Evolutionary conservation across 805 yeast genomes (phyloP), one percentile per base, ranked within the genome.

Genomic region (Metschnikowia proteae): DNA sequence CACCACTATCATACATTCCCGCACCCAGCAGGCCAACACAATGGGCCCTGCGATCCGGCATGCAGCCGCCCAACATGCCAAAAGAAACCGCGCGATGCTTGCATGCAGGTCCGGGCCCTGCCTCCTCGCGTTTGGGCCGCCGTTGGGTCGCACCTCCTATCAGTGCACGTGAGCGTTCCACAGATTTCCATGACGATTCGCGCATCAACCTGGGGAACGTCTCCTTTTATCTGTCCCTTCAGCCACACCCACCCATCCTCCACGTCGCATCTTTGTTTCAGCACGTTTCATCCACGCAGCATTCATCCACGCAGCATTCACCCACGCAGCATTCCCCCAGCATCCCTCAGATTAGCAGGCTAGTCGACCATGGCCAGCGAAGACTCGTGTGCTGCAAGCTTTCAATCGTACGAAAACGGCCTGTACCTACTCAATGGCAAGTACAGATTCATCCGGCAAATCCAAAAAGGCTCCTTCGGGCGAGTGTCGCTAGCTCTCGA

Each of bases 391-490:
- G 23, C 41, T 28, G 23, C 32, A 13, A 13, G 25, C 31, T 42
- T 42, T 56, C 55, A 60, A 4, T 63, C 65, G 31, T 76, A 74
- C 56, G 79, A 75, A 54, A 61, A 62, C 30, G 73, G 72, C 17
- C 43, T 34, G 38, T 36, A 51, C 30, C 55, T 67, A 11, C 61
- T 80, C 32, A 63, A 63, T 22, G 60, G 67, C 53, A 65, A 70
- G 38, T 81, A 81, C 65, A 60, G 61, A 43, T 74, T 71, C 49
- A 50, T 79, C 32, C 59, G 64, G 22, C 68, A 71, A 56, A 65
- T 81, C 47, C 84, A 80, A 59, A 73, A 71, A 33, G 88, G 87
- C 3, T 74, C 86, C 2, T 83, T 80, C 62, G 87, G 87, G 22
- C 73, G 73, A 49, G 88, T 83, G 2, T 68, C 82, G 2, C 70